Conservation (phyloP, 1,284 basidiomycete genomes). For the Ustilago hordei region DNA sequence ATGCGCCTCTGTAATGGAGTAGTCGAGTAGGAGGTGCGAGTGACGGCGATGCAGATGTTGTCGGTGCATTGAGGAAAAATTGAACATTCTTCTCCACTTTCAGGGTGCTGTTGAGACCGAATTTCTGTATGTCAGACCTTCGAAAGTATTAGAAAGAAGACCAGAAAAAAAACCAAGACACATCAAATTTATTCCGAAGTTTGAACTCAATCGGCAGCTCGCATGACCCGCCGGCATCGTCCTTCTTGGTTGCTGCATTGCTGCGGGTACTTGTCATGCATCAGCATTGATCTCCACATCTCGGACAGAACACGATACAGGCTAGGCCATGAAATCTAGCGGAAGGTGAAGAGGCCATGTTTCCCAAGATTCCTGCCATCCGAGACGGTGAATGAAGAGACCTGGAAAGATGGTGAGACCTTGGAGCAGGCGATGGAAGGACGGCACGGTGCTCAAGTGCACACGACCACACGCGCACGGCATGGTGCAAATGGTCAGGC, state of each 20-base stretch:
- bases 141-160: too few species aligned
- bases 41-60: background rate
- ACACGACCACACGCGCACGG: background rate
- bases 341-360: too few species aligned
- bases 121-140: background rate
- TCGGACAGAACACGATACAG: too few species aligned
- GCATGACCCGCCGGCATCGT: conserved; percentile 1
- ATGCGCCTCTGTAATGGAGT: too few species aligned
- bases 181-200: background rate
- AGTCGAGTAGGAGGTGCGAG: background rate
- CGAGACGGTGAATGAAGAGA: too few species aligned
- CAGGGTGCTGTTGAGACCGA: background rate
- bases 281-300: too few species aligned
- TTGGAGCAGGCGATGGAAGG: too few species aligned
- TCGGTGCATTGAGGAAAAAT: conserved; percentile 2
- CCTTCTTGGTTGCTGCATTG: background rate
- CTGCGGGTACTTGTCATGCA: too few species aligned
- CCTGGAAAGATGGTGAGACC: background rate
- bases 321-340: too few species aligned
- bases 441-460: background rate
- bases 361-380: too few species aligned
- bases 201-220: background rate
- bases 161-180: too few species aligned
- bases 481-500: background rate
- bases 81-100: background rate